Percentiles rank a stretch among this genome's conserved stretches.
These are phyloP conservation scores for Ampelomyces quisqualis DNA, from an alignment of 2,329 filamentous ascomycete species.

Conservation along the genomic window DNA sequence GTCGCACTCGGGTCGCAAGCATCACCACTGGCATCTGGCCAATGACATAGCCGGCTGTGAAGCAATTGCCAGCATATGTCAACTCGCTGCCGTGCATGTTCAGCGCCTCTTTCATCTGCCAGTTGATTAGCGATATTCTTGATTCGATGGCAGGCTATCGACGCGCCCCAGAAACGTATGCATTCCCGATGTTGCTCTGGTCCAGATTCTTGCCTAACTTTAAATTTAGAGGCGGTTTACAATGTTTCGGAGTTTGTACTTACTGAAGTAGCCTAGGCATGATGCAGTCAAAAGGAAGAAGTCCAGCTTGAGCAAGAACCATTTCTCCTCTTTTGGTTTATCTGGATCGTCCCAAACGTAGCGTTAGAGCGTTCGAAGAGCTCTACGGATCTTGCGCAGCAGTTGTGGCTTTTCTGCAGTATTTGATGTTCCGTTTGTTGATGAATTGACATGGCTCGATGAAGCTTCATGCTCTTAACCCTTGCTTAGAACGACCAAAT, in stretches of 20 bases:
- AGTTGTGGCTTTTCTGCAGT: conserved; percentile 19
- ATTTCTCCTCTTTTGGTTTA: conserved; percentile 21
- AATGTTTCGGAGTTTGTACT: too few species aligned
- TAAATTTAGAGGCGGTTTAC: too few species aligned
- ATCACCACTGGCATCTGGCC: conserved; percentile 34
- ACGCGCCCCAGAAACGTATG: conserved; percentile 34
- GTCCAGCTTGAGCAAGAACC: conserved; percentile 35
- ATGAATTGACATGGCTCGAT: conserved; percentile 6
- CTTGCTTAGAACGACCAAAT: conserved; percentile 1
- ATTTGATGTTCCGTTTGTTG: neutral
- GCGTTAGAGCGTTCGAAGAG: conserved; percentile 17
- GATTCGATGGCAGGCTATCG: neutral
- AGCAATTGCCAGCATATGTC: conserved; percentile 33
- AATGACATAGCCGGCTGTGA: conserved; percentile 34
- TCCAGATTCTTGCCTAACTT: conserved; percentile 34
- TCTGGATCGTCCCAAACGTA: conserved; percentile 24
- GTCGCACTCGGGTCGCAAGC: conserved; percentile 24
- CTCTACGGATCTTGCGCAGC: conserved; percentile 14
- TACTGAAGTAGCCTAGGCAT: conserved; percentile 31
- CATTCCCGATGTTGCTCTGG: conserved; percentile 32
- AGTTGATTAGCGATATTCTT: neutral
- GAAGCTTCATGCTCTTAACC: conserved; percentile 6
- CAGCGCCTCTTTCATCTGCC: conserved; percentile 35
- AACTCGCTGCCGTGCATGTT: conserved; percentile 34
- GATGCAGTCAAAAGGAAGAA: conserved; percentile 26